phyloP scores from a whole-genome alignment of 2,329 filamentous ascomycete genomes.

The Thyridium curvatum region DNA sequence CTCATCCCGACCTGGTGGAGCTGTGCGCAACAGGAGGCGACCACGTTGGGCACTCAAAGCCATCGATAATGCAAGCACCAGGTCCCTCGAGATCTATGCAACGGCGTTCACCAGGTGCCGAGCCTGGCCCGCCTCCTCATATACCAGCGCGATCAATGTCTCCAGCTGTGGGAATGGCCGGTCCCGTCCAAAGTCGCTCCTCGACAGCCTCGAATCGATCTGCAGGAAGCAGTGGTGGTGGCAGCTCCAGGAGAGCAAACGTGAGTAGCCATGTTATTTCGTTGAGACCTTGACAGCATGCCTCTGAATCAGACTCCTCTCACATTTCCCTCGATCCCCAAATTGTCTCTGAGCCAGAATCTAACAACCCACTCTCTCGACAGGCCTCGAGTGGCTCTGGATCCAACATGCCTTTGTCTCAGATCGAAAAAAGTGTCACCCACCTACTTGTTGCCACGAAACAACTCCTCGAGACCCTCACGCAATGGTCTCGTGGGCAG shows the following conservation, averaged over 20 bases:
- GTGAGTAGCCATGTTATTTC: conserved; percentile 36
- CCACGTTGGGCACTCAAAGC: conserved; percentile 7
- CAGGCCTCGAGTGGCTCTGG: conserved; percentile 42
- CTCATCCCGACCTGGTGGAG: background rate
- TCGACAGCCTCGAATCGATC: conserved; percentile 63
- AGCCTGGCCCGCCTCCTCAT: conserved; percentile 51
- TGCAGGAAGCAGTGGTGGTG: conserved; percentile 15
- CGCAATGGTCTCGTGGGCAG: conserved; percentile 90
- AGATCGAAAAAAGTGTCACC: conserved; percentile 98
- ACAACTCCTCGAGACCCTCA: conserved; percentile 93
- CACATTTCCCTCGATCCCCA: background rate
- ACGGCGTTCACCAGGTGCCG: conserved; percentile 57
- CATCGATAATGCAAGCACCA: conserved; percentile 41
- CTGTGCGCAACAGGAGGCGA: conserved; percentile 4
- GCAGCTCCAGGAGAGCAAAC: conserved; percentile 45
- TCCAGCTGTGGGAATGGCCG: conserved; percentile 42
- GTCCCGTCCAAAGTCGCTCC: conserved; percentile 45
- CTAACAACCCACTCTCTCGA: background rate
- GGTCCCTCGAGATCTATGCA: conserved; percentile 46
- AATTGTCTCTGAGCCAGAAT: background rate
- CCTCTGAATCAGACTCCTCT: conserved; percentile 2
- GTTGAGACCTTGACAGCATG: conserved; percentile 1
- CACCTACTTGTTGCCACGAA: conserved; percentile 97
- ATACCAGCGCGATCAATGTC: conserved; percentile 53
- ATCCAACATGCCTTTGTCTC: conserved; percentile 63